phyloP scores from a whole-genome alignment of 805 yeast species.

The Saccharomycopsis sp. region DNA sequence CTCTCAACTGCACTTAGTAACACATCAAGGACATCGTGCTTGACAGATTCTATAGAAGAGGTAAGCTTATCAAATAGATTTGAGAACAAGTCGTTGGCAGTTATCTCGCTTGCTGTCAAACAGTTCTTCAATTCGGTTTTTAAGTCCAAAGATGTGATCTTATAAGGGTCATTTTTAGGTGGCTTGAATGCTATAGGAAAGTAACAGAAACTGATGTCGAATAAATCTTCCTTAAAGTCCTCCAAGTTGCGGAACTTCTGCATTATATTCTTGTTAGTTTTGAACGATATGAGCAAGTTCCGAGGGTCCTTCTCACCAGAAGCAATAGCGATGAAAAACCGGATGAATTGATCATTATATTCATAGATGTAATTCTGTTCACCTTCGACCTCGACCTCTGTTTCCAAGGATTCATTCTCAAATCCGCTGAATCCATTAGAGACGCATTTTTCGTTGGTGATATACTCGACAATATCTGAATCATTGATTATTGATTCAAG shows the following conservation, averaged over 20 bases:
- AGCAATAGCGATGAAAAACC: constrained; percentile 60
- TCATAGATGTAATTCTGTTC: constrained; percentile 19
- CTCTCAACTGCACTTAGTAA: constrained; percentile 47
- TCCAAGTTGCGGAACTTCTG: constrained; percentile 33
- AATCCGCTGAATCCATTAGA: constrained; percentile 23
- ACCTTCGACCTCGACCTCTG: constrained; percentile 30
- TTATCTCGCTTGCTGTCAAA: constrained; percentile 51
- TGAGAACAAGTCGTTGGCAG: constrained; percentile 69
- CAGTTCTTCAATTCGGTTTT: constrained; percentile 56
- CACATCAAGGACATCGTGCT: constrained; percentile 67
- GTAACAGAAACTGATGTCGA: constrained; percentile 88
- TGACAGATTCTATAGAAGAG: constrained; percentile 65
- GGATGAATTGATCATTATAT: constrained; percentile 39
- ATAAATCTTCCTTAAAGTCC: constrained; percentile 55
- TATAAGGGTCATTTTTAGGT: constrained; percentile 73
- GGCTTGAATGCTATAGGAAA: constrained; percentile 95
- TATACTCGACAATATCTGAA: constrained; percentile 24
- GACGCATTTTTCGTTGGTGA: constrained; percentile 13
- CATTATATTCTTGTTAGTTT: constrained; percentile 44
- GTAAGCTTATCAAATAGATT: constrained; percentile 73
- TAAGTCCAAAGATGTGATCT: constrained; percentile 68
- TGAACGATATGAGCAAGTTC: constrained; percentile 68
- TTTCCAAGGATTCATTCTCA: constrained; percentile 41
- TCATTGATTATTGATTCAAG: constrained; percentile 33
- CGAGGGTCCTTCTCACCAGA: constrained; percentile 93